Base-by-base conservation (phyloP, 306 rosid genomes). In the Citrullus colocynthis region DNA sequence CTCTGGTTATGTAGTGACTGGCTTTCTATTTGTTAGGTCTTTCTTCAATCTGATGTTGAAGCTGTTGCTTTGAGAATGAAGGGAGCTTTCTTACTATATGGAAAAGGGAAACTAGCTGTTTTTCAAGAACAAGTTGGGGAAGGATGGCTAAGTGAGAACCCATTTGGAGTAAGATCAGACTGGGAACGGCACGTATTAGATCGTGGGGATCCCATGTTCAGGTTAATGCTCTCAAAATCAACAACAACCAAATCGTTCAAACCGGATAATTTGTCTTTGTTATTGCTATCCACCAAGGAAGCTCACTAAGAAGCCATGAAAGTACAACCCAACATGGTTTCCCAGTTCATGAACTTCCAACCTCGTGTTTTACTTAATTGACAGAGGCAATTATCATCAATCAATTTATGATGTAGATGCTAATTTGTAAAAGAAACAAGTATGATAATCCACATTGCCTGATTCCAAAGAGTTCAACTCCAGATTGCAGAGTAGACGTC, bases 151-250 rank as follows among this genome's bases (percentile, higher is more conserved):
- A 80, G 80, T 84, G 93, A 95, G 80, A 95, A 95, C 78, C 97
- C 92, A 6, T 90, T 89, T 70, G 91, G 93, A 64, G 86, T 92
- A 58, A 84, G 84, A 61, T 92, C 97, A 56, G 97, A 95, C 55
- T 95, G 97, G 98, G 98, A 95, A 72, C 89, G 30, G 21, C 97
- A 88, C 76, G 98, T 92, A 62, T 60, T 95, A 42, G 91, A 86
- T 61, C 96, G 91, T 0, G 92, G 92, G 16, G 87, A 71, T 41
- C 96, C 93, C 3, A 92, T 91, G 97, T 91, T 88, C 79, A 71
- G 94, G 57, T 78, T 84, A 83, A 87, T 93, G 93, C 90, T 93
- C 61, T 82, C 86, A 49, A 90, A 94, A 83, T 84, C 87, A 81
- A 76, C 78, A 36, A 66, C 69, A 57, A 9, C 81, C 77, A 28